Percentiles rank a stretch among this genome's conserved stretches.
phyloP scores from a whole-genome alignment of 2,329 filamentous ascomycete genomes.

The Ascosphaera aggregata region DNA sequence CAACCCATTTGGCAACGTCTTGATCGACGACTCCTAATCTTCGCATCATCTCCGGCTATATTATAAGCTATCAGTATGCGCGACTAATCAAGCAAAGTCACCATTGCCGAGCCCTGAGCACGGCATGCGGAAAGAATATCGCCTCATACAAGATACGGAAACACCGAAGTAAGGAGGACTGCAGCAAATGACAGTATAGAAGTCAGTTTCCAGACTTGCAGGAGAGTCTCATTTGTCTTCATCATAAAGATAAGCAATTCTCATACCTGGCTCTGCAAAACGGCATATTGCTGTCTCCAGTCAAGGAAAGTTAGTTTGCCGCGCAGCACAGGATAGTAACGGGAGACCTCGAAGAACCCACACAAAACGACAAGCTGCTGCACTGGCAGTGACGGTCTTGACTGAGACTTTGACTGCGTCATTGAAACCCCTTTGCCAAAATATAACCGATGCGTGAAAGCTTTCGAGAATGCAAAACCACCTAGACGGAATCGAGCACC shows the following conservation, averaged over 20 bases:
- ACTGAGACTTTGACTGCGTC: not conserved
- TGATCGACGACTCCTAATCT: conserved; percentile 45
- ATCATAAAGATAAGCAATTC: conserved; percentile 14
- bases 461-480: too few relatives aligned
- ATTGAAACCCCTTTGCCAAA: not conserved
- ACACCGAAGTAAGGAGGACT: conserved; percentile 43
- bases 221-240: conserved; percentile 1
- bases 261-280: conserved; percentile 44
- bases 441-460: not conserved
- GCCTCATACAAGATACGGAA: conserved; percentile 29
- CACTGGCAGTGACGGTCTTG: conserved; percentile 29
- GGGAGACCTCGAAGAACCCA: conserved; percentile 18
- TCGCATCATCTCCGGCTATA: conserved; percentile 56
- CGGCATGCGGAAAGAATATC: not conserved
- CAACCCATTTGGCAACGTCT: conserved; percentile 61
- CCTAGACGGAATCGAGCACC: too few relatives aligned
- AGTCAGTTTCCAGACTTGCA: not conserved
- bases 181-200: conserved; percentile 3
- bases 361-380: conserved; percentile 59
- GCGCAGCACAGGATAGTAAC: not conserved
- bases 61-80: conserved; percentile 1
- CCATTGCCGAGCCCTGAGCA: too few relatives aligned
- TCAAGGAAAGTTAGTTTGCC: conserved; percentile 2
- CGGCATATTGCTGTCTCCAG: conserved; percentile 41
- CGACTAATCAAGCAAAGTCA: not conserved